Evolutionary conservation across 108 stramenopile genomes (phyloP).

Genomic region (Parietichytrium sp.): DNA sequence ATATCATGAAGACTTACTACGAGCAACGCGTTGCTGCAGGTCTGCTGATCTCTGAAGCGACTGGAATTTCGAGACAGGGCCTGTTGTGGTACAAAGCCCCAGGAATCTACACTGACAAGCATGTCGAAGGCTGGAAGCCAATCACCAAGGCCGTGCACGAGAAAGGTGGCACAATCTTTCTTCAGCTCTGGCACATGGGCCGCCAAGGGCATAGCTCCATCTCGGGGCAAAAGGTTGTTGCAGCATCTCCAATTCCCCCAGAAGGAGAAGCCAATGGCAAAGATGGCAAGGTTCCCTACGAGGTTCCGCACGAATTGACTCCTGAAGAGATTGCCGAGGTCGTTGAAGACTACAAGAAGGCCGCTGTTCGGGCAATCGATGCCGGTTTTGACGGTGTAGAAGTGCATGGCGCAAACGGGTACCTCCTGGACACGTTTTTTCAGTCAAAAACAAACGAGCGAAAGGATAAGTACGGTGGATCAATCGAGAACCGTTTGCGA

Average conservation of each 20-base stretch:
- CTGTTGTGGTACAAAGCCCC: constrained; percentile 64
- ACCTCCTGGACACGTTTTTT: constrained; percentile 64
- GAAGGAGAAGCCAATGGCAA: constrained; percentile 44
- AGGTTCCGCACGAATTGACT: constrained; percentile 52
- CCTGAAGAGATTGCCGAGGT: constrained; percentile 56
- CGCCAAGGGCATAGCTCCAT: constrained; percentile 58
- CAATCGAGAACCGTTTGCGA: constrained; percentile 67
- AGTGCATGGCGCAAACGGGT: constrained; percentile 66
- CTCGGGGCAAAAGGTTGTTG: constrained; percentile 52
- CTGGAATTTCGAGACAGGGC: constrained; percentile 56
- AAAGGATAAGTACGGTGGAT: constrained; percentile 63
- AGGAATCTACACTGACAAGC: constrained; percentile 54
- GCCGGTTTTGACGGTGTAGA: constrained; percentile 71
- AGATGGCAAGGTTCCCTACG: constrained; percentile 56
- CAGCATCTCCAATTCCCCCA: constrained; percentile 47
- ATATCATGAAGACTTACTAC: constrained; percentile 65
- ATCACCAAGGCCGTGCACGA: constrained; percentile 62
- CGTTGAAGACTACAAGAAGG: constrained; percentile 55
- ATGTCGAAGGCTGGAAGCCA: constrained; percentile 70
- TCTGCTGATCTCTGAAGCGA: constrained; percentile 69
- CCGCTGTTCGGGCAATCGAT: constrained; percentile 50
- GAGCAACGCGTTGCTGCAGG: constrained; percentile 65
- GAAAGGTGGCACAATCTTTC: constrained; percentile 59
- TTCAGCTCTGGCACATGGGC: constrained; percentile 73
- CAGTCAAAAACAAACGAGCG: constrained; percentile 57